phyloP scores from a whole-genome alignment of 257 asterid species.

The Rubia yunnanensis region DNA sequence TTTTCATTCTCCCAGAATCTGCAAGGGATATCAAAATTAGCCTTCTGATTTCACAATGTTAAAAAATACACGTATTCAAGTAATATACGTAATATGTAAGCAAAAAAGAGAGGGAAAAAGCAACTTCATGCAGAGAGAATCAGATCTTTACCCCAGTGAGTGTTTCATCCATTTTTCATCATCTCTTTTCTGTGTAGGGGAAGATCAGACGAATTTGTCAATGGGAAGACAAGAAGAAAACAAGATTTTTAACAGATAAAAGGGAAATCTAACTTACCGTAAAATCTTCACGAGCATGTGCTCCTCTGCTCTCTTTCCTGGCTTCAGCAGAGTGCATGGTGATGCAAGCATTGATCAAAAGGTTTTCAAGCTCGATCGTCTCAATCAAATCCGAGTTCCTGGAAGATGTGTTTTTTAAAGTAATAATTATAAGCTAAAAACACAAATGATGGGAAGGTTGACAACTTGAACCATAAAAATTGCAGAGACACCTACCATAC shows the following conservation, averaged over 20 bases:
- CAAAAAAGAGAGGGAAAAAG: background rate
- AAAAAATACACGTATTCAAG: background rate
- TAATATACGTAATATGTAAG: no score
- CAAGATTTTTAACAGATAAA: background rate
- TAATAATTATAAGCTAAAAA: background rate
- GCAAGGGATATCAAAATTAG: conserved; percentile 16
- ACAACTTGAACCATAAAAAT: conserved; percentile 5
- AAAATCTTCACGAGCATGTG: conserved; percentile 99
- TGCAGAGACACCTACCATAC: conserved; percentile 52
- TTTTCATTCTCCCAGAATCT: conserved; percentile 83
- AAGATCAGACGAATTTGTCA: conserved; percentile 15
- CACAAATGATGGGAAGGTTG: background rate
- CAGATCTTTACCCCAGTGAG: conserved; percentile 67
- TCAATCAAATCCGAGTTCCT: conserved; percentile 98
- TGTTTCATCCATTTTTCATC: conserved; percentile 95
- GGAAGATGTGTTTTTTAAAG: background rate
- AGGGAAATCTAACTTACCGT: conserved; percentile 41
- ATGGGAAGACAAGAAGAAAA: conserved; percentile 1
- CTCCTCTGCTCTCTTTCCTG: conserved; percentile 98
- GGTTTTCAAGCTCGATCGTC: conserved; percentile 91
- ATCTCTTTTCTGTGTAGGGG: conserved; percentile 68
- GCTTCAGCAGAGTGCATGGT: conserved; percentile 99
- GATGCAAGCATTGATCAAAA: conserved; percentile 85
- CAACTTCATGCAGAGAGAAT: background rate
- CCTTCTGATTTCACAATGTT: background rate